Evolutionary conservation across 371 early-diverging fungal genomes (phyloP), one percentile per base, ranked within the genome.

Genomic region (Syncephalastrum contaminatum): DNA sequence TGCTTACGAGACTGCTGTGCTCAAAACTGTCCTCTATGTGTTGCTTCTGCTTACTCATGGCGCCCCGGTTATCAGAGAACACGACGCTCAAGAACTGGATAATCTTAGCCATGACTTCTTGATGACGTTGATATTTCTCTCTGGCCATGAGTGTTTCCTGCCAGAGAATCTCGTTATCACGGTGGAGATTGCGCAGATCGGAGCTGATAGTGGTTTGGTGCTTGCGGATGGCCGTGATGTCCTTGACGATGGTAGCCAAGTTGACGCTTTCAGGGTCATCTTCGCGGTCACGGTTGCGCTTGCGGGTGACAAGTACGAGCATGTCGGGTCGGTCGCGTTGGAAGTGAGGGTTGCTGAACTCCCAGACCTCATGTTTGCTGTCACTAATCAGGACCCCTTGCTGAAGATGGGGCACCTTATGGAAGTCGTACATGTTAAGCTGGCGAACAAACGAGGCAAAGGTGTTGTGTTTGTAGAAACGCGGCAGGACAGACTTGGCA

Each of bases 41-140:
- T 30, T 30, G 36, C 36, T 30, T 30, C 36, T 57, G 53, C 56
- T 56, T 48, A 56, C 60, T 48, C 48, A 60, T 42, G 47, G 18
- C 40, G 40, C 15, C 19, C n/a, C 51, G 41, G 12, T 64, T 62
- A 44, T 62, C 58, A n/a, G 60, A 52, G 27, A 67, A 63, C 0
- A 60, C 55, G 7, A 50, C 51, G 15, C 87, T 88, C 51, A 92
- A 61, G 63, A 92, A 91, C n/a, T 84, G 75, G 27, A 91, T 41
- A 10, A 92, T 90, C 65, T 93, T 96, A 70, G 88, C 87, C 39
- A 96, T 93, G 0, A 87, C 88, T 6, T 86, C 85, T 66, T 96
- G 93, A 64, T 96, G 95, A 30, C 82, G 68, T 43, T 86, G 82
- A 62, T 92, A 84, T n/a, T 90, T 81, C 36, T 91, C 89, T 24